Base-by-base conservation (phyloP, 176 grass and related monocot species). In the Dactylis glomerata region DNA sequence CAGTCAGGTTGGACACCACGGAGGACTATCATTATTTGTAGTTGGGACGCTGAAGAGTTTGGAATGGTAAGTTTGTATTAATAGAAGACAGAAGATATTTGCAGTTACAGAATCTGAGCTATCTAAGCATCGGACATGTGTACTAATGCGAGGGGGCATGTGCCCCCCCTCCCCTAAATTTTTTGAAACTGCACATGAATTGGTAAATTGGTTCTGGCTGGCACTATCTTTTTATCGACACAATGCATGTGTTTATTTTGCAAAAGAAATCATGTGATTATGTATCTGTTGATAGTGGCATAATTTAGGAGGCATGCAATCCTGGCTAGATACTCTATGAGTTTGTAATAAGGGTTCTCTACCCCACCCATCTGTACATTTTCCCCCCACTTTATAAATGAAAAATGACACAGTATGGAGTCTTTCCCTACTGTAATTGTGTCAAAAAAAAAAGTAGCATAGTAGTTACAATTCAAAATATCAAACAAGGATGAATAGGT, bases 11-110 rank as follows among this genome's bases (percentile, higher is more conserved):
- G 96, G 96, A 95, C 56, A 82, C 93, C 93, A 75, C 87, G 81
- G 83, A 92, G 96, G 86, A 93, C 91, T 36, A 93, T 98, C 68
- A 89, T 98, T 86, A 81, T 98, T 71, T 95, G 88, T 84, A 98
- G 96, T 56, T 98, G 96, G 96, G 96, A 98, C 15, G 96, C 89
- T 0, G 96, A 98, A 87, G 96, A 98, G 75, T 98, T 98, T 86
- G 96, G 96, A 82, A 98, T 98, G 96, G 96, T 95, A 76, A 92
- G 89, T 89, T n/a, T 13, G 14, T 64, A n/a, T 47, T 3, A 3
- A 77, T 75, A 14, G 84, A 89, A 67, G 3, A 75, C 27, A 9
- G 62, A n/a, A 32, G 0, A 70, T 69, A 41, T 59, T 64, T 40
- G 38, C 62, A 10, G 24, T 33, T 59, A 54, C 1, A 70, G 26